Evolutionary conservation across 2,329 filamentous ascomycete species (phyloP), one percentile per base, ranked within the genome.

Genomic region (Penicillium fuscoglaucum): DNA sequence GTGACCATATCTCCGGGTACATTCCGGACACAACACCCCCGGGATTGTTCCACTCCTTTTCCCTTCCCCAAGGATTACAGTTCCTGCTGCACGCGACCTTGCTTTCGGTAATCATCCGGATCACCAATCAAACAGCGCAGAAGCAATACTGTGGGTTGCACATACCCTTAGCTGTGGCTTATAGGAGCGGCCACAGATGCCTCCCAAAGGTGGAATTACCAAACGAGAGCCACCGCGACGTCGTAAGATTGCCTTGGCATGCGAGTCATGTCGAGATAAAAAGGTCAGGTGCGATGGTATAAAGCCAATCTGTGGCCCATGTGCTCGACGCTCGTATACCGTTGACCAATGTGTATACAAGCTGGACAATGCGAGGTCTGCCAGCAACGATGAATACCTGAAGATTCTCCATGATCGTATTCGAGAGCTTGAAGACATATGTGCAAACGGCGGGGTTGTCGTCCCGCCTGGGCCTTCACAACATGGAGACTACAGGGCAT

Each of bases 241-340:
- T 33, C 67, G 66, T 43, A 67, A 70, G 56, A 70, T 78, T n/a
- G 66, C 74, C 1, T 64, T 78, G 7, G 78, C 76, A 15, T 80
- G 78, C 58, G 76, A 79, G 55, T 70, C 74, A 4, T 80, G 78
- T 53, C 69, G 77, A 29, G 72, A 75, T 52, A 73, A 75, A 47
- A 79, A 80, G 60, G 67, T 74, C 6, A 72, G 75, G 1, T 79
- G 77, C 54, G 77, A 80, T 60, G 77, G 77, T 21, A 67, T 55
- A n/a, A 79, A 78, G 61, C 78, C 78, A 26, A 74, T 80, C 13
- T 80, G 78, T 64, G 75, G 73, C n/a, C 73, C 74, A 2, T 80
- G 78, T 52, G 66, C 65, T 43, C 70, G 72, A 13, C 72, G 76
- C 13, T 69, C 68, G 2, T 66, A 74, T 28, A 59, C 62, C 4